A percentile compares a stretch with the other conserved stretches of the same genome.
These are phyloP conservation scores for Iris macrosiphon DNA, from an alignment of 106 monocot genomes.

Conservation along the genomic window DNA sequence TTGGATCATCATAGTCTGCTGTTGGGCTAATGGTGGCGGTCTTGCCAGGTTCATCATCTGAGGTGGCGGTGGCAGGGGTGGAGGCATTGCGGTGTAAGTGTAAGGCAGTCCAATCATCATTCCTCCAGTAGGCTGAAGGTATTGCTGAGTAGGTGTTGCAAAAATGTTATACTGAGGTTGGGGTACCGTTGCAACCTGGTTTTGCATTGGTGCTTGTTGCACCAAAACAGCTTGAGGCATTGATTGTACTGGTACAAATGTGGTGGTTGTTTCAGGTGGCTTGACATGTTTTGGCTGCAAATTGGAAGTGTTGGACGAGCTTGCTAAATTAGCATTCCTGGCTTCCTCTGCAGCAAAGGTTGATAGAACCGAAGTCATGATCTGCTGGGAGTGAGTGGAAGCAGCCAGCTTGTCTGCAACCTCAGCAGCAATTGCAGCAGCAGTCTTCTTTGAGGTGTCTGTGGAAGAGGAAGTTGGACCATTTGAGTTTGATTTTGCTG, in stretches of 20 bases:
- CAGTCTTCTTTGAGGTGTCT: constrained; percentile 36
- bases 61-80: constrained; percentile 27
- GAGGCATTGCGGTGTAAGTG: constrained; percentile 33
- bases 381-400: constrained; percentile 85
- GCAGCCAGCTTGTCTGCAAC: constrained; percentile 88
- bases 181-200: constrained; percentile 11
- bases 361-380: constrained; percentile 92
- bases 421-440: constrained; percentile 74
- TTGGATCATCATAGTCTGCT: not conserved
- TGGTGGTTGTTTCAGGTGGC: constrained; percentile 9
- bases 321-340: constrained; percentile 32
- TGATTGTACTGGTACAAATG: constrained; percentile 24
- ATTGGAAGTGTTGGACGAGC: constrained; percentile 8
- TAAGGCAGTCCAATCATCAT: constrained; percentile 80
- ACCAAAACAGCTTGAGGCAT: constrained; percentile 35
- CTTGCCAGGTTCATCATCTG: constrained; percentile 49
- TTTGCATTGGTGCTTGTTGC: constrained; percentile 34
- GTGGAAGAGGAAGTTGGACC: constrained; percentile 12
- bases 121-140: constrained; percentile 54
- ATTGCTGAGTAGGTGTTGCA: constrained; percentile 46
- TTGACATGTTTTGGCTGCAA: constrained; percentile 26
- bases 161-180: constrained; percentile 56
- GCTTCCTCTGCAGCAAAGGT: constrained; percentile 80
- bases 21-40: constrained; percentile 11
- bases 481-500: too few relatives aligned